Evolutionary conservation across 306 rosid genomes (phyloP).

Genomic region (Senna siamea): DNA sequence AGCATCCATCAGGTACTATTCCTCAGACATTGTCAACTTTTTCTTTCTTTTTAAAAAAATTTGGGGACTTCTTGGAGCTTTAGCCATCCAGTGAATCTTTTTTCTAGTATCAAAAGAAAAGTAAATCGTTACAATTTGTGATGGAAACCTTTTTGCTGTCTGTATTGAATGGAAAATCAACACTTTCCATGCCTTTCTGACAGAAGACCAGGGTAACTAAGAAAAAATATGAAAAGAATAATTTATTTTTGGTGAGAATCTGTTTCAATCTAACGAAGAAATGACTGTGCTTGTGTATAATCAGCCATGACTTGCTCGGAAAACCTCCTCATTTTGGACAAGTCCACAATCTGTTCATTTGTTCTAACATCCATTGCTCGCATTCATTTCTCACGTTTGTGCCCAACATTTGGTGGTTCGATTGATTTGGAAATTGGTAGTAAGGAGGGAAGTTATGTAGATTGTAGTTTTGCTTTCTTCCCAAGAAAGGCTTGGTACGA

Average conservation of each 20-base stretch:
- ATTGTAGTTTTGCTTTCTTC: conserved; percentile 9
- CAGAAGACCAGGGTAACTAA: no score
- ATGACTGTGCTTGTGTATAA: conserved; percentile 2
- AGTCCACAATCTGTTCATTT: conserved; percentile 9
- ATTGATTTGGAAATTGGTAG: conserved; percentile 15
- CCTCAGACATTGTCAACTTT: background rate
- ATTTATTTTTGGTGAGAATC: conserved; percentile 10
- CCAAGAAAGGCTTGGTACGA: conserved; percentile 10
- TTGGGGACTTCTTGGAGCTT: conserved; percentile 12
- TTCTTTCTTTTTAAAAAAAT: background rate
- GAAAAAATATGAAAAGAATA: background rate
- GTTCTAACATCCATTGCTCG: background rate
- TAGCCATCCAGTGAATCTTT: conserved; percentile 2
- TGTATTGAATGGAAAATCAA: conserved; percentile 23
- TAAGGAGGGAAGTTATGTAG: conserved; percentile 7
- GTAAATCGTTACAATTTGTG: conserved; percentile 20
- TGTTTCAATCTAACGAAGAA: conserved; percentile 2
- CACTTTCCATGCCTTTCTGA: no score
- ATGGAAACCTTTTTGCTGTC: background rate
- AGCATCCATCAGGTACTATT: conserved; percentile 82
- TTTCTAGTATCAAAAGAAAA: background rate
- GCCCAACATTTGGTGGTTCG: conserved; percentile 12
- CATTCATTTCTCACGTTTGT: background rate
- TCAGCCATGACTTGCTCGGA: conserved; percentile 1
- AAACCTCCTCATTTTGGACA: background rate